Base-by-base conservation (phyloP, 176 grass and related monocot species). In the Oryza australiensis region DNA sequence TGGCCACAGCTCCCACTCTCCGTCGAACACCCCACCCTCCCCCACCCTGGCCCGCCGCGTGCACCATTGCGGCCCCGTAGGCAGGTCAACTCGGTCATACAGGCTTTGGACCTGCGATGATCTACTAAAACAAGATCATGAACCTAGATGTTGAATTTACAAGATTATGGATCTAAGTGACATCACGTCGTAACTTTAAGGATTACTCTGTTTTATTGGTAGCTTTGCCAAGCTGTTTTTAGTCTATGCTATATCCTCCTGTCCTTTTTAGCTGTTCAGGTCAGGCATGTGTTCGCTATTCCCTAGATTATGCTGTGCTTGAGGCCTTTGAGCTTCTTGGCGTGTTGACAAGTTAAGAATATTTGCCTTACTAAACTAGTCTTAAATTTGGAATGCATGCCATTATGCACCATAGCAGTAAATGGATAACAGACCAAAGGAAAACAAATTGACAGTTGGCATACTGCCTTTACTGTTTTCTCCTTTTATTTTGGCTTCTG, bases 401-500 rank as follows among this genome's bases (percentile, higher is more conserved):
- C 26, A 72, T 64, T 79, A 51, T 72, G 60, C 53, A 37, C 9
- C 30, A 72, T 30, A 43, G 32, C 38, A 60, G 32, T 51, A 72
- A 15, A n/a, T 73, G 40, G 30, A 79, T 5, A 26, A 24, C 30
- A 71, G 10, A 4, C n/a, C 20, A n/a, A 64, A 26, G 55, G 14
- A 27, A 35, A 37, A 78, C 26, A 57, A 72, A 28, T 2, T 64
- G 64, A 16, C 68, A 29, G 64, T 35, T 82, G 40, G 23, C 76
- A n/a, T 37, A 76, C 9, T 28, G 12, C 2, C 1, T 18, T 40
- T 22, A 30, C 37, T 55, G 16, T 55, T 64, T 32, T 10, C 2
- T 46, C 26, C 42, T 66, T 63, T 29, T 81, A 22, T 37, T 69
- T 74, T 73, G 42, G 41, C 66, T 72, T 70, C 22, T 28, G 65